A percentile compares a stretch with the other conserved stretches of the same genome.
Conservation (phyloP, 805 yeast genomes). For the Pichia rugopelliculosa region DNA sequence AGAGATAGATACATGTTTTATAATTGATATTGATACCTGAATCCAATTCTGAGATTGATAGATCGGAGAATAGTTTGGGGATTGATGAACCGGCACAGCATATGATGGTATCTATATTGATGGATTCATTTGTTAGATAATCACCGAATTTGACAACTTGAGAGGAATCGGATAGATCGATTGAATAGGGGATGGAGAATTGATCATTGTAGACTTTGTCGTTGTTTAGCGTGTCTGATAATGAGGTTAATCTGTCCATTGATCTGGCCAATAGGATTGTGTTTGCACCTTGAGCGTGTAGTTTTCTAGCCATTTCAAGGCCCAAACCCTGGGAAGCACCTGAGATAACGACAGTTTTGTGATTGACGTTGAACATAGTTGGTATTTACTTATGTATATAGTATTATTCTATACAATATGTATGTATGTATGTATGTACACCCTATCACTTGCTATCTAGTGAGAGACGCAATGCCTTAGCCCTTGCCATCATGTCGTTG, state of each 20-base stretch:
- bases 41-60: slow-evolving; percentile 49
- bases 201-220: slow-evolving; percentile 26
- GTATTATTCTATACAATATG: too few relatives aligned
- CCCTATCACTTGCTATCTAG: too few relatives aligned
- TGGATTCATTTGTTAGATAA: slow-evolving; percentile 19
- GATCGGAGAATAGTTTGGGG: slow-evolving; percentile 71
- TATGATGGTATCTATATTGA: slow-evolving; percentile 61
- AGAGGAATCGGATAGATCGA: slow-evolving; percentile 58
- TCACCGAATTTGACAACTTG: slow-evolving; percentile 34
- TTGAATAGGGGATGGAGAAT: slow-evolving; percentile 35
- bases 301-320: slow-evolving; percentile 56
- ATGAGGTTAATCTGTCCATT: slow-evolving; percentile 44
- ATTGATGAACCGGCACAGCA: slow-evolving; percentile 85
- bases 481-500: slow-evolving; percentile 40
- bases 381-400: too few relatives aligned
- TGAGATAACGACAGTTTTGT: slow-evolving; percentile 61
- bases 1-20: slow-evolving; percentile 58
- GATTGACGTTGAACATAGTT: slow-evolving; percentile 28
- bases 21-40: slow-evolving; percentile 65
- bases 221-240: slow-evolving; percentile 24
- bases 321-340: slow-evolving; percentile 97
- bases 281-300: slow-evolving; percentile 42
- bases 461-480: slow-evolving; percentile 12
- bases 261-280: slow-evolving; percentile 78
- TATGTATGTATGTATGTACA: too few relatives aligned